A percentile compares a stretch with the other conserved stretches of the same genome.
Conservation (phyloP, 2,329 filamentous ascomycete genomes). For the Fusarium neocosmosporiellum region DNA sequence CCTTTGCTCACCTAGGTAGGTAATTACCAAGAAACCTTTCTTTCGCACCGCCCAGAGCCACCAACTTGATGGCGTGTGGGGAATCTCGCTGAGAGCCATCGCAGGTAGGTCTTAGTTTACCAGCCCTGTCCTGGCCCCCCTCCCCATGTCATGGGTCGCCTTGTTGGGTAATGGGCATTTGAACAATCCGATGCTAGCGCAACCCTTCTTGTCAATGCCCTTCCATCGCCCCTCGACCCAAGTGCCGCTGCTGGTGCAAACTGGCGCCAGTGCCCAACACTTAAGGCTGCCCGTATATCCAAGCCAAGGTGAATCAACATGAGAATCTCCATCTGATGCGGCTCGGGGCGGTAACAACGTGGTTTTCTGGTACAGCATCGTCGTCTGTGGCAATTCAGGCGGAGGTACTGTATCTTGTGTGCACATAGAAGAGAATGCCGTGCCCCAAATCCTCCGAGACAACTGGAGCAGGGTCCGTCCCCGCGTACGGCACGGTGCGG, state of each 20-base stretch:
- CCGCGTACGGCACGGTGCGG: constrained; percentile 4
- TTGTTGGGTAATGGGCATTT: constrained; percentile 3
- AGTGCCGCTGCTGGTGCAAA: neutral
- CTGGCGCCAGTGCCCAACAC: neutral
- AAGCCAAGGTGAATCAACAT: neutral
- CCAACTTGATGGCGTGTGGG: neutral
- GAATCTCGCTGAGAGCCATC: neutral
- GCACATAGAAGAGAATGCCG: neutral
- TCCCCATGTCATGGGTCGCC: neutral
- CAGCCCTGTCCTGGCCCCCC: neutral
- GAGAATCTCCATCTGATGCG: neutral
- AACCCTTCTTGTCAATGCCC: neutral
- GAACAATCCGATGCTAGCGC: constrained; percentile 12
- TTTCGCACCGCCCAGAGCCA: neutral
- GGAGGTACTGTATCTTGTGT: neutral
- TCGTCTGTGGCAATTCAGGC: neutral
- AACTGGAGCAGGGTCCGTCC: constrained; percentile 6
- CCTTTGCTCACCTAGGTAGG: neutral
- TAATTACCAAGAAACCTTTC: too few relatives aligned
- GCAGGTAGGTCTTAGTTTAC: neutral
- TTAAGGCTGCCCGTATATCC: neutral
- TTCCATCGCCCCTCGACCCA: neutral
- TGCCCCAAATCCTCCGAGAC: constrained; percentile 2
- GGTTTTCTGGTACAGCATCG: neutral
- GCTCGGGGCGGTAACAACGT: neutral